Percentiles rank a stretch among this genome's conserved stretches.
Evolutionary conservation across 495 filamentous ascomycete genomes (phyloP).

Genomic region (Oidiodendron maius): DNA sequence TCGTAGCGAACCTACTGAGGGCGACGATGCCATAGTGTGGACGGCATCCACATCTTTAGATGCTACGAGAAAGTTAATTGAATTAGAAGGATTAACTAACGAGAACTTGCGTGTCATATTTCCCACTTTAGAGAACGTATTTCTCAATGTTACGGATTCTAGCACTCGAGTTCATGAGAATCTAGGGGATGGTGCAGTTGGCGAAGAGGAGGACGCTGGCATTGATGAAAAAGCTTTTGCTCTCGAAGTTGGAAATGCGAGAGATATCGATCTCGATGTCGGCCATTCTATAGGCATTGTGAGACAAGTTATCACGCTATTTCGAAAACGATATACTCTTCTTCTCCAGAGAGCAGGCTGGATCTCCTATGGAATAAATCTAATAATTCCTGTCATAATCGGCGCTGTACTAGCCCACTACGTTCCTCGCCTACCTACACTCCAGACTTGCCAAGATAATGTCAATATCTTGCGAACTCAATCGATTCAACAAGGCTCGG

Average conservation of each 20-base stretch:
- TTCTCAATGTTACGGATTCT: constrained; percentile 17
- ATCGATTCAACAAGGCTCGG: neutral
- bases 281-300: constrained; percentile 17
- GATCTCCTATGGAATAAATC: constrained; percentile 20
- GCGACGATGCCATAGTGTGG: constrained; percentile 13
- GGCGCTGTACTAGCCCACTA: constrained; percentile 15
- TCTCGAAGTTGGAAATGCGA: constrained; percentile 7
- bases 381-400: constrained; percentile 20
- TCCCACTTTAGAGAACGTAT: constrained; percentile 20
- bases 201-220: constrained; percentile 7
- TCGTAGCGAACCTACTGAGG: constrained; percentile 8
- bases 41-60: constrained; percentile 14
- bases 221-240: constrained; percentile 18
- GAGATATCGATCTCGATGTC: constrained; percentile 17
- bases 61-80: constrained; percentile 18
- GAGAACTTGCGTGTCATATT: constrained; percentile 14
- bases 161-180: constrained; percentile 15
- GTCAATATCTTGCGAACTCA: neutral
- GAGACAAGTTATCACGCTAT: constrained; percentile 14
- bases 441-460: constrained; percentile 16
- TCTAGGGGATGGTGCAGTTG: constrained; percentile 19
- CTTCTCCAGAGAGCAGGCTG: constrained; percentile 16
- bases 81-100: constrained; percentile 15
- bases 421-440: constrained; percentile 6
- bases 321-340: constrained; percentile 15